Base-by-base conservation (phyloP, 2,329 filamentous ascomycete species). In the Aureobasidium sp. region DNA sequence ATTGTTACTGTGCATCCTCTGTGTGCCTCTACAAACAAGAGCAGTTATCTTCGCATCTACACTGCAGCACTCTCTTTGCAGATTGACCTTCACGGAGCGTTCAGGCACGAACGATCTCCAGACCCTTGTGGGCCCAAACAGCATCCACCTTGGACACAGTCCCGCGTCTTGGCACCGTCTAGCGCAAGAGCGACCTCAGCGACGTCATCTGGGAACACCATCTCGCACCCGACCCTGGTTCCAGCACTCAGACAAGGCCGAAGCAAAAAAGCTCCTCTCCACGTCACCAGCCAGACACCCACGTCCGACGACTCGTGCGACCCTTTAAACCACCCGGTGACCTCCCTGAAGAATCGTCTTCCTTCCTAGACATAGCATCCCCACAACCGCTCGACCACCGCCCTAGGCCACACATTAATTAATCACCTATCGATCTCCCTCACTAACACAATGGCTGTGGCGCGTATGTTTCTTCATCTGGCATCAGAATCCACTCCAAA, bases 401-500 rank as follows among this genome's bases (percentile, higher is more conserved):
- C 23, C 57, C 57, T 37, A 35, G 46, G 37, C 33, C 29, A 35
- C 23, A 23, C 33, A 38, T 58, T 49, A 37, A 57, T 57, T 58
- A 42, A 60, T 46, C 35, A 25, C 23, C 10, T 35, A 27, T 49
- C 45, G 27, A 37, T 9, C 19, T 38, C 19, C 21, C 4, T 29
- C 25, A 27, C 21, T 38, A 27, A 42, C 43, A 59, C 45, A 50
- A 65, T 65, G 63, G 60, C 63, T 23, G 50, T 63, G 42, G 54
- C 63, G 46, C 60, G 62, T 64, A 61, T 17, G 47, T 61, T 51
- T 45, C 29, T 38, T 4, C 38, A 37, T 19, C 27, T 13, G 4
- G 9, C 31, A 23, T 31, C 68, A 86, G 84, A 83, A 68, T 27
- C 6, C 1, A 6, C 33, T 25, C 25, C 6, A 35, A 21, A 5